Evolutionary conservation across 495 filamentous ascomycete species (phyloP), one percentile per base, ranked within the genome.

Genomic region (Trichoderma reesei): DNA sequence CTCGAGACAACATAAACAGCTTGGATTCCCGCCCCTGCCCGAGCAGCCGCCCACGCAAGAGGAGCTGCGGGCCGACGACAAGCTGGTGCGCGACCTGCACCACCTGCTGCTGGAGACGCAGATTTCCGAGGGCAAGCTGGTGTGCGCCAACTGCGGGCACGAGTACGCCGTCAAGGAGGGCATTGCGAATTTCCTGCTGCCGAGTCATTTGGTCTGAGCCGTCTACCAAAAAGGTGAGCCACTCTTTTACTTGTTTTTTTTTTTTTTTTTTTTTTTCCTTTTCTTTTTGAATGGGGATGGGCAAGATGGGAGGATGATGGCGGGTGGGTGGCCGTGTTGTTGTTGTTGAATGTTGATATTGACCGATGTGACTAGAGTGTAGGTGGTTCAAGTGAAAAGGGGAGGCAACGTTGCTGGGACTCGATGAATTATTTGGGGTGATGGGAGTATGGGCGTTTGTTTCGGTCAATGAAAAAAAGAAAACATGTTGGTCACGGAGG

Each of bases 101-200:
- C 80, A 78, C 9, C 72, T 98, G 63, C 78, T 99, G 16, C 75
- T 98, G 65, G 95, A 99, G 80, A 99, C 94, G 65, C 86, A 90
- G 68, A 88, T 98, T 20, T 80, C 80, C 61, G 88, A 91, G 74
- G 94, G 94, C 6, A 93, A 88, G 72, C 79, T 99, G 65, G 86
- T 92, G 33, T 99, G 94, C 72, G 92, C 86, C 60, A 89, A 88
- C 72, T 98, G 94, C 76, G 89, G 89, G 64, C 91, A 98, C 73
- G 87, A 93, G 75, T 98, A 98, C 75, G 83, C 85, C 69, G 87
- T 99, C 48, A 89, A 90, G 71, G 91, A 98, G 75, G 95, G 94
- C 31, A 96, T 98, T 69, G 90, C 91, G 56, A 98, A 98, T 73
- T 98, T 98, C 71, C 78, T 98, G 68, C 77, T 98, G 72, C 94